Evolutionary conservation across 2,329 filamentous ascomycete species (phyloP).

Genomic region (Thyridium curvatum): DNA sequence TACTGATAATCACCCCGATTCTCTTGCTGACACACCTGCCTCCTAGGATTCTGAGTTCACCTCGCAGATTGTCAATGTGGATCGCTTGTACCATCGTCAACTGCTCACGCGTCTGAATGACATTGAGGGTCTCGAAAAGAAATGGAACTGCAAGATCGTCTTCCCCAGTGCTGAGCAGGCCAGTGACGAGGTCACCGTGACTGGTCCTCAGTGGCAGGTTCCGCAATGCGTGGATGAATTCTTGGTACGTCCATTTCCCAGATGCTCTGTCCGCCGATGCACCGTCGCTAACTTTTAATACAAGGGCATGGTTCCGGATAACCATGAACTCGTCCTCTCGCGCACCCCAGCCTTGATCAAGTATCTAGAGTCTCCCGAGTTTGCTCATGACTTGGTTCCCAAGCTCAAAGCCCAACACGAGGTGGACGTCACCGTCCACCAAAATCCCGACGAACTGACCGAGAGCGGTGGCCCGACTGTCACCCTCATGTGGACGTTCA

Average conservation of each 20-base stretch:
- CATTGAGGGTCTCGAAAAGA: conserved; percentile 93
- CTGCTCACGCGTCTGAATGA: conserved; percentile 82
- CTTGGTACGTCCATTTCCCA: conserved; percentile 49
- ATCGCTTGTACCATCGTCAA: conserved; percentile 91
- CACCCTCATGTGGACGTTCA: conserved; percentile 73
- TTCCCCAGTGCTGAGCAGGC: conserved; percentile 97
- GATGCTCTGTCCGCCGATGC: conserved; percentile 1
- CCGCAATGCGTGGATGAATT: conserved; percentile 95
- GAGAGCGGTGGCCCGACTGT: conserved; percentile 52
- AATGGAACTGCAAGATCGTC: conserved; percentile 99
- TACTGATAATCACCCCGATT: not conserved
- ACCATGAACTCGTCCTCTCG: conserved; percentile 82
- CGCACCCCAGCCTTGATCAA: conserved; percentile 69
- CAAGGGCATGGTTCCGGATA: conserved; percentile 93
- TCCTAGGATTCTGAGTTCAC: conserved; percentile 88
- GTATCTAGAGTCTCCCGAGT: conserved; percentile 76
- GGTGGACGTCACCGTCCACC: conserved; percentile 73
- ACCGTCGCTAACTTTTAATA: not conserved
- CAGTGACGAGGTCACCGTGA: conserved; percentile 92
- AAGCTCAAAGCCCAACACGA: conserved; percentile 91
- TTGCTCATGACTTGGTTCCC: conserved; percentile 69
- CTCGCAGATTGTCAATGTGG: conserved; percentile 86
- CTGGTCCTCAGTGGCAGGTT: conserved; percentile 96
- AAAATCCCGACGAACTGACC: conserved; percentile 52
- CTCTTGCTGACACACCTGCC: conserved; percentile 5